Evolutionary conservation across 257 asterid species (phyloP).

Genomic region (Fraxinus pennsylvanica): DNA sequence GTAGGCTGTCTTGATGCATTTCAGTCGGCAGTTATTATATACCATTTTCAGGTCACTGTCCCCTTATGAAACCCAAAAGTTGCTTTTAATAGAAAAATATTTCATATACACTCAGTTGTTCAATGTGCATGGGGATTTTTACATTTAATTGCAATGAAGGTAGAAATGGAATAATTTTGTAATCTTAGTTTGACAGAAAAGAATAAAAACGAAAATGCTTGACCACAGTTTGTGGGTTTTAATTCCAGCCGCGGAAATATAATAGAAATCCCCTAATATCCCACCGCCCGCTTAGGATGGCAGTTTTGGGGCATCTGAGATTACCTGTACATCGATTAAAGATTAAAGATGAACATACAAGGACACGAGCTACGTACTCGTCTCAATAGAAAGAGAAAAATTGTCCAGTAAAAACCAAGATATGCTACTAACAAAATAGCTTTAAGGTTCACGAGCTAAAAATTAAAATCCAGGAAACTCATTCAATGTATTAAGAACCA

Average conservation of each 20-base stretch:
- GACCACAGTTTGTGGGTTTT: neutral
- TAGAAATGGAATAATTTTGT: no score
- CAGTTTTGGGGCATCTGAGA: no score
- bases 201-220: neutral
- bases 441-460: neutral
- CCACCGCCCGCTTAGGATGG: no score
- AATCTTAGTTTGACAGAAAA: neutral
- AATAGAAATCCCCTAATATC: no score
- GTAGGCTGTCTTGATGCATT: conserved; percentile 6
- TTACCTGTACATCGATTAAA: no score
- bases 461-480: neutral
- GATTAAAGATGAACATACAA: no score
- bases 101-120: neutral
- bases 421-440: no score
- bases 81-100: neutral
- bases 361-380: no score
- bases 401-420: neutral
- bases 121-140: no score
- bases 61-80: conserved; percentile 8
- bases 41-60: neutral
- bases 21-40: conserved; percentile 25
- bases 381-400: no score
- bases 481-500: neutral
- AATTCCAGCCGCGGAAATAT: no score
- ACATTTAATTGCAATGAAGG: neutral